Conservation (phyloP, 495 filamentous ascomycete species). For the Penicillium diatomitis region DNA sequence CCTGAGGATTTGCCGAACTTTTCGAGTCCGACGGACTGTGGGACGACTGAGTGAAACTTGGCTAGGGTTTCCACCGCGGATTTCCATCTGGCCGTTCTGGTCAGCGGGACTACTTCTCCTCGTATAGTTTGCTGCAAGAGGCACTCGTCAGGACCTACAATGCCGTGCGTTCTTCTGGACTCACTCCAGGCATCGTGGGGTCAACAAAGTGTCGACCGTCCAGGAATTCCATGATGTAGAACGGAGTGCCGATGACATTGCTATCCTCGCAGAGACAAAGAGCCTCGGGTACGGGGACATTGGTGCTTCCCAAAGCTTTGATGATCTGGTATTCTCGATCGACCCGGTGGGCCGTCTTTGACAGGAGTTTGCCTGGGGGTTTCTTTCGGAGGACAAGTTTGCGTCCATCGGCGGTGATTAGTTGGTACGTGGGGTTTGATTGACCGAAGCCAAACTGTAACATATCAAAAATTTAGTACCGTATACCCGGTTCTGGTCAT, state of each 20-base stretch:
- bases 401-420: constrained; percentile 56
- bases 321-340: constrained; percentile 92
- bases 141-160: constrained; percentile 40
- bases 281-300: constrained; percentile 79
- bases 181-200: constrained; percentile 68
- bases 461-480: background rate
- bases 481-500: background rate
- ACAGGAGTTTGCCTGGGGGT: constrained; percentile 82
- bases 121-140: background rate
- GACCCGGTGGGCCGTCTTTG: constrained; percentile 88
- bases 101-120: background rate
- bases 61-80: constrained; percentile 78
- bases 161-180: constrained; percentile 51
- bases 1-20: constrained; percentile 63
- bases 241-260: constrained; percentile 73
- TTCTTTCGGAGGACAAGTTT: constrained; percentile 91
- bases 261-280: constrained; percentile 80
- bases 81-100: constrained; percentile 50
- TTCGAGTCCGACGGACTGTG: constrained; percentile 54
- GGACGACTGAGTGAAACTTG: constrained; percentile 69
- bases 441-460: constrained; percentile 88
- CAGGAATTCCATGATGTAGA: constrained; percentile 95
- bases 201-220: constrained; percentile 90
- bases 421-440: constrained; percentile 91
- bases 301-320: constrained; percentile 64